Conservation (phyloP, 441 rosid species). For the Eutrema salsugineum region DNA sequence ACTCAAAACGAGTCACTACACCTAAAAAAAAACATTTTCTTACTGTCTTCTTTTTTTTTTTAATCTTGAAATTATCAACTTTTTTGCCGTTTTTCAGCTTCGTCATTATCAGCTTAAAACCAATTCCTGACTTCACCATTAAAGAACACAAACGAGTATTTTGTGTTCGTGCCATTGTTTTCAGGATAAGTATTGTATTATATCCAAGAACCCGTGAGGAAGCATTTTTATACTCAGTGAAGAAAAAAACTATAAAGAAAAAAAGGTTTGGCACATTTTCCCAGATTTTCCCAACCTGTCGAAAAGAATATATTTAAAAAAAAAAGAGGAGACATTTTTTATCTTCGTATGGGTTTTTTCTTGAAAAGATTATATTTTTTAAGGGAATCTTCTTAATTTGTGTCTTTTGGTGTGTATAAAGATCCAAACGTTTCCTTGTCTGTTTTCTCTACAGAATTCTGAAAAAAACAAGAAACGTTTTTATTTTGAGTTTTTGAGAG, state of each 20-base stretch:
- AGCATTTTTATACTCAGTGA: background rate
- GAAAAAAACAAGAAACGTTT: too few species aligned
- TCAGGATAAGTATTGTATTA: background rate
- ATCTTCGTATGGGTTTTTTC: slow-evolving; percentile 12
- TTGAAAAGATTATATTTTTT: slow-evolving; percentile 2
- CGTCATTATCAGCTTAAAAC: background rate
- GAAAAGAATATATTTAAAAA: background rate
- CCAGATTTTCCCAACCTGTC: background rate
- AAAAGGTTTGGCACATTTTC: slow-evolving; percentile 22
- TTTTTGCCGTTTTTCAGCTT: background rate
- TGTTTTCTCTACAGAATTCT: background rate
- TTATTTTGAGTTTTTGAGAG: background rate
- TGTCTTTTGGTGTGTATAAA: slow-evolving; percentile 1
- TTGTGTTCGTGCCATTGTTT: background rate
- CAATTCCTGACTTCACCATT: background rate
- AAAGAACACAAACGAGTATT: background rate
- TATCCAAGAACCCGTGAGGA: slow-evolving; percentile 18
- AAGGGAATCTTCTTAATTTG: slow-evolving; percentile 6
- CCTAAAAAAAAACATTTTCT: background rate
- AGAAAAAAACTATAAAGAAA: slow-evolving; percentile 14
- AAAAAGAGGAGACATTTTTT: slow-evolving; percentile 4
- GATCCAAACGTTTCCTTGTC: slow-evolving; percentile 4
- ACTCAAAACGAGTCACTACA: slow-evolving; percentile 11
- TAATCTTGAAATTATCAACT: background rate
- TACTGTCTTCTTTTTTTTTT: background rate